Evolutionary conservation across 2,329 filamentous ascomycete genomes (phyloP).

Genomic region (Mycogone perniciosa): DNA sequence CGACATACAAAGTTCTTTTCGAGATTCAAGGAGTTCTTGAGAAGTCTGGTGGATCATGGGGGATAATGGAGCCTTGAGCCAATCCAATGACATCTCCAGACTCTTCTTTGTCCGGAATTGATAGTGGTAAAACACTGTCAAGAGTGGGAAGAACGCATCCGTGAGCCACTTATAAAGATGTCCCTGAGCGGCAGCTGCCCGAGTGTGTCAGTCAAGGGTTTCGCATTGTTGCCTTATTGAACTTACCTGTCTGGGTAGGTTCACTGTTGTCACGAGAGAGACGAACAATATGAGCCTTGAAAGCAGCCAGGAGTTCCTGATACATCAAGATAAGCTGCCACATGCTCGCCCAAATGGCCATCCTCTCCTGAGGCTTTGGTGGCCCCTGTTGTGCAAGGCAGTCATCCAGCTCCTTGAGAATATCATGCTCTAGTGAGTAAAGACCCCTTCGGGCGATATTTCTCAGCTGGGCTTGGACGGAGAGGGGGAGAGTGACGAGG

Average conservation of each 20-base stretch:
- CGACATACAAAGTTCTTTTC: constrained; percentile 31
- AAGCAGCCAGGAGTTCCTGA: constrained; percentile 33
- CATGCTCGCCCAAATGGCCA: constrained; percentile 42
- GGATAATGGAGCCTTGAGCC: constrained; percentile 27
- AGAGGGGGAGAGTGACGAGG: constrained; percentile 31
- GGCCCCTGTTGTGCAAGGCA: constrained; percentile 33
- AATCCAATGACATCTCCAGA: constrained; percentile 33
- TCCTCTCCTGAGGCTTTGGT: constrained; percentile 32
- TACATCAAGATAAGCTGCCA: constrained; percentile 47
- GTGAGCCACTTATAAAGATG: constrained; percentile 23
- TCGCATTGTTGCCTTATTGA: too few species aligned
- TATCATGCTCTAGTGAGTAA: constrained; percentile 32
- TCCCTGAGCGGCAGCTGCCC: constrained; percentile 15
- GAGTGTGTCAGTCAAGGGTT: neutral
- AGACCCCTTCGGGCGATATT: constrained; percentile 34
- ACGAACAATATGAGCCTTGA: constrained; percentile 23
- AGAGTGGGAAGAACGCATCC: constrained; percentile 31
- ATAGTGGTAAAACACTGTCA: constrained; percentile 35
- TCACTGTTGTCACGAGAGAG: constrained; percentile 19
- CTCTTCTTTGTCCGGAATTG: constrained; percentile 37
- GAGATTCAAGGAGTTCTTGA: constrained; percentile 28
- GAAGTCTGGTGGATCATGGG: constrained; percentile 23
- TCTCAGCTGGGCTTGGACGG: constrained; percentile 35
- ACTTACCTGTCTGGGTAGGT: constrained; percentile 16
- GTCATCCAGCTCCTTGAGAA: constrained; percentile 35